Conservation (phyloP, 768 basidiomycete species). For the Cyclocybe aegerita region DNA sequence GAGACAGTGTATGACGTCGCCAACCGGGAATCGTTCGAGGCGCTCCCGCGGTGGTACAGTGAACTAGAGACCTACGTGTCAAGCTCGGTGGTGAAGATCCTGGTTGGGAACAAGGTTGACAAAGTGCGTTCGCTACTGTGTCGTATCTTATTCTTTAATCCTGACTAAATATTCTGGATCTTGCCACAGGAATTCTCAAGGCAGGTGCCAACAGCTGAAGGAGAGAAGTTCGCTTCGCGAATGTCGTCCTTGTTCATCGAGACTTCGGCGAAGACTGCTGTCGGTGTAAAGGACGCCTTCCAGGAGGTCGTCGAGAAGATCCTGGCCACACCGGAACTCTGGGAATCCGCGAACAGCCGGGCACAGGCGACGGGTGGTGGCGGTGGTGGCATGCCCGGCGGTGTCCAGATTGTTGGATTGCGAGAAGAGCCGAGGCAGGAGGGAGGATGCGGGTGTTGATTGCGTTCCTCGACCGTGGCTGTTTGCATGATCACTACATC, state of each 20-base stretch:
- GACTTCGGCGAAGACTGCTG: slow-evolving; percentile 88
- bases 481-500: too few species aligned
- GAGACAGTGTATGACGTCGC: slow-evolving; percentile 89
- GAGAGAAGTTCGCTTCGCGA: slow-evolving; percentile 72
- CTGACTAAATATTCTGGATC: neutral
- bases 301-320: slow-evolving; percentile 79
- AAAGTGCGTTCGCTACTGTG: slow-evolving; percentile 41
- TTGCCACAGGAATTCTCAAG: slow-evolving; percentile 78
- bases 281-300: slow-evolving; percentile 76
- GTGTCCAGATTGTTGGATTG: slow-evolving; percentile 44
- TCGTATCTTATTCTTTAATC: neutral
- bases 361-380: slow-evolving; percentile 37
- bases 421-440: slow-evolving; percentile 21
- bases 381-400: slow-evolving; percentile 48
- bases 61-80: slow-evolving; percentile 95
- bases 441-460: slow-evolving; percentile 19
- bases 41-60: slow-evolving; percentile 88
- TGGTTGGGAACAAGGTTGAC: slow-evolving; percentile 95
- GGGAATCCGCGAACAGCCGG: slow-evolving; percentile 42
- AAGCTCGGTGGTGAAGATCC: slow-evolving; percentile 84
- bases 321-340: slow-evolving; percentile 79
- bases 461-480: neutral
- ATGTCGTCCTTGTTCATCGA: slow-evolving; percentile 90
- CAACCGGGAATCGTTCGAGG: slow-evolving; percentile 89
- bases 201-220: slow-evolving; percentile 80